Evolutionary conservation across 208 protist genomes (phyloP).

Genomic region (Angomonas deanei): DNA sequence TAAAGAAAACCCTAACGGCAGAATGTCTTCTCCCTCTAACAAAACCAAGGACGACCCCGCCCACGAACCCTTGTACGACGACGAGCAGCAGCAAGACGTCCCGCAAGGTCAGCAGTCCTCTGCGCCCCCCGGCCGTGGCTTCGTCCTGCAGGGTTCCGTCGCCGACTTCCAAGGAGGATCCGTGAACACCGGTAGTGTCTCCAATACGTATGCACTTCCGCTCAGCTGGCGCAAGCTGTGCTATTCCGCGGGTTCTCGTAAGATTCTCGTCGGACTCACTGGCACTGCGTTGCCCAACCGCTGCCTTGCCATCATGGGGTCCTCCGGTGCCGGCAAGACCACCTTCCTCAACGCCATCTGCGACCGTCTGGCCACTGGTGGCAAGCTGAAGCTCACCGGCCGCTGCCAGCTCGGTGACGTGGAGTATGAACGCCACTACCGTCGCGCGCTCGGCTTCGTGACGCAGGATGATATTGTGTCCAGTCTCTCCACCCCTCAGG

Average conservation of each 20-base stretch:
- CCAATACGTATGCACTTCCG: slow-evolving; percentile 37
- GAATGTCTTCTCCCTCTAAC: background rate
- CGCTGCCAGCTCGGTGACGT: slow-evolving; percentile 61
- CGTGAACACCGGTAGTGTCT: slow-evolving; percentile 19
- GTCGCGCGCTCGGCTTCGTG: slow-evolving; percentile 71
- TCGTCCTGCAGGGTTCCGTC: slow-evolving; percentile 33
- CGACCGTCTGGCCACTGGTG: slow-evolving; percentile 41
- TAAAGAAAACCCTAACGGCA: background rate
- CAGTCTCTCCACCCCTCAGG: slow-evolving; percentile 49
- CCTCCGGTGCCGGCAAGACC: slow-evolving; percentile 83
- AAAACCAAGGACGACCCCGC: background rate
- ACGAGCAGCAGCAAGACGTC: background rate
- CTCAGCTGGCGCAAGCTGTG: slow-evolving; percentile 70
- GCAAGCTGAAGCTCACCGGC: slow-evolving; percentile 37
- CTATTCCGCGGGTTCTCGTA: slow-evolving; percentile 35
- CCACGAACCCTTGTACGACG: background rate
- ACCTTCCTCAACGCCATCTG: slow-evolving; percentile 83
- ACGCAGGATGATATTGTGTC: slow-evolving; percentile 82
- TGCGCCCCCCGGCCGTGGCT: slow-evolving; percentile 15
- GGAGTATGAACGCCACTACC: slow-evolving; percentile 45
- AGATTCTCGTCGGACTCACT: slow-evolving; percentile 61
- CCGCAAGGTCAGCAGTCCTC: background rate
- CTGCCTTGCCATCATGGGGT: slow-evolving; percentile 78
- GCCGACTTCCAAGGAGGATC: slow-evolving; percentile 39
- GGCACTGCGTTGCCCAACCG: slow-evolving; percentile 67